Evolutionary conservation across 148 eudicot genomes (phyloP).

Genomic region (Oxyria digyna): DNA sequence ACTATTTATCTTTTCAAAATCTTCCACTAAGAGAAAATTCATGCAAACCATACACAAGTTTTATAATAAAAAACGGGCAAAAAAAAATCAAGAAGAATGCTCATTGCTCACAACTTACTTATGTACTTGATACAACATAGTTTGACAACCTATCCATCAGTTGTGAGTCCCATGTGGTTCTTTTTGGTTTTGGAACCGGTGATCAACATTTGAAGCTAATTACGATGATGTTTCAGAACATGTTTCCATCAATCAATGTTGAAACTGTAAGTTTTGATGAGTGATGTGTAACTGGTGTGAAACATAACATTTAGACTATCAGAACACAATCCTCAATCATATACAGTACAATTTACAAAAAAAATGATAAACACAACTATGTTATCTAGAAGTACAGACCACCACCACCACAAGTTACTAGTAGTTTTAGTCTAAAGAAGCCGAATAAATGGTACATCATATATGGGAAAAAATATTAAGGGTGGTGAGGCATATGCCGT

Average conservation of each 20-base stretch:
- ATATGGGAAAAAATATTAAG: no score
- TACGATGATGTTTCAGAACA: no score
- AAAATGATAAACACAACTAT: background rate
- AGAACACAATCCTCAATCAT: background rate
- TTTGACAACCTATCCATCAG: slow-evolving; percentile 95
- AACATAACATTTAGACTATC: background rate
- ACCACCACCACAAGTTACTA: no score
- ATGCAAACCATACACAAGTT: slow-evolving; percentile 57
- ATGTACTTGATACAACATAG: slow-evolving; percentile 82
- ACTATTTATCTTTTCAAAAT: slow-evolving; percentile 80
- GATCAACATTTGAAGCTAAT: no score
- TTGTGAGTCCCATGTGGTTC: no score
- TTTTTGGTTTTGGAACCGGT: no score
- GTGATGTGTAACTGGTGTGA: background rate
- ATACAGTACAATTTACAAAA: background rate
- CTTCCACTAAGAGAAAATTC: slow-evolving; percentile 96
- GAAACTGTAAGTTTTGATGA: no score
- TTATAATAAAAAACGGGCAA: slow-evolving; percentile 8
- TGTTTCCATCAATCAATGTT: no score
- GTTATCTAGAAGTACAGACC: background rate
- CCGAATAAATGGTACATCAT: no score
- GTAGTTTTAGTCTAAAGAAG: no score
- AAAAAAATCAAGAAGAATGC: slow-evolving; percentile 2
- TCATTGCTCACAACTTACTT: slow-evolving; percentile 68
- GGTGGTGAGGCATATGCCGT: no score